These are phyloP conservation scores for Leccinum aurantiacum DNA, from an alignment of 768 basidiomycete species.

Conservation along the genomic window DNA sequence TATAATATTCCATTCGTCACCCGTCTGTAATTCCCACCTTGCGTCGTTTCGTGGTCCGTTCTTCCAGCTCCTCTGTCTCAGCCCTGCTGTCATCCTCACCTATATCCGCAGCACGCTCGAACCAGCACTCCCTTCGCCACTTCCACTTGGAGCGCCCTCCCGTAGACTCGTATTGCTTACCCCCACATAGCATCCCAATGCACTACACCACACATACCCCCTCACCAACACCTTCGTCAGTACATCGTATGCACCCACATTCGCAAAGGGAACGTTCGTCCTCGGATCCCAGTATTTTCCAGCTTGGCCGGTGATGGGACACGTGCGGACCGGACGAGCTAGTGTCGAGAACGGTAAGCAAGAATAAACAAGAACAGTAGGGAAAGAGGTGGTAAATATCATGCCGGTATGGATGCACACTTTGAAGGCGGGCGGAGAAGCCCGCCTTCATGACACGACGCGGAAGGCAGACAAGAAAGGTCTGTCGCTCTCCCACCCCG, in stretches of 20 bases:
- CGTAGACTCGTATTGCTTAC: not conserved
- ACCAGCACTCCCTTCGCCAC: not conserved
- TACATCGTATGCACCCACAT: slow-evolving; percentile 59
- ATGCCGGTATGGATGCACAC: too few species aligned
- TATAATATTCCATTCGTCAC: not conserved
- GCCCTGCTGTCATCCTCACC: not conserved
- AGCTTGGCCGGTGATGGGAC: slow-evolving; percentile 75
- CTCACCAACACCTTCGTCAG: slow-evolving; percentile 64
- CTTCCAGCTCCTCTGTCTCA: slow-evolving; percentile 8
- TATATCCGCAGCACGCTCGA: not conserved
- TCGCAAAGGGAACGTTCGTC: slow-evolving; percentile 78
- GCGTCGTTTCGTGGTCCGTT: slow-evolving; percentile 15
- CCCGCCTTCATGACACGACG: too few species aligned
- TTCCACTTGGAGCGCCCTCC: not conserved
- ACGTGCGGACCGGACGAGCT: slow-evolving; percentile 63
- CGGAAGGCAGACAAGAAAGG: too few species aligned
- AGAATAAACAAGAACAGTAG: too few species aligned
- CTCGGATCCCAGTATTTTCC: slow-evolving; percentile 82
- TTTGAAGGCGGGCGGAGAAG: too few species aligned
- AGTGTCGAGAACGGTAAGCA: not conserved
- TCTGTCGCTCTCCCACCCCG: too few species aligned
- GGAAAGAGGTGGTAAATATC: not conserved
- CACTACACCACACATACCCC: slow-evolving; percentile 64
- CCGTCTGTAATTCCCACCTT: slow-evolving; percentile 8
- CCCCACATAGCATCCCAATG: slow-evolving; percentile 44